phyloP scores from a whole-genome alignment of 345 rosid genomes.

The Hibiscus syriacus region DNA sequence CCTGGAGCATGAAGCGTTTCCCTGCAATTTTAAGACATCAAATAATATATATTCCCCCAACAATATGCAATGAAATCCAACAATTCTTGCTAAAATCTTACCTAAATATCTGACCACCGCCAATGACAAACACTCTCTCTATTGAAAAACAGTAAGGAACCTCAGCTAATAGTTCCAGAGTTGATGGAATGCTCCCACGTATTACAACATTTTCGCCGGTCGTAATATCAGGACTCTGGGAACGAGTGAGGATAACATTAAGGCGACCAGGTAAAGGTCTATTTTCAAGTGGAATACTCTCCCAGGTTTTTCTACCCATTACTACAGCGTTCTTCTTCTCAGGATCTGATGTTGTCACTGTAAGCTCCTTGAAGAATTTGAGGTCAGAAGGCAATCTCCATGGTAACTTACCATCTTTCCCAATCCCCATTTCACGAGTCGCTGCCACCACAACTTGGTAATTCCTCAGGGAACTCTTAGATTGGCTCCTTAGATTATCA shows the following conservation, averaged over 20 bases:
- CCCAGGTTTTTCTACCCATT: conserved; percentile 89
- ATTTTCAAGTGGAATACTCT: conserved; percentile 47
- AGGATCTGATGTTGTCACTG: conserved; percentile 38
- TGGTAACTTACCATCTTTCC: conserved; percentile 16
- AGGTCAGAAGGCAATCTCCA: conserved; percentile 66
- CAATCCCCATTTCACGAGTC: conserved; percentile 73
- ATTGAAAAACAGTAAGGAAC: not conserved
- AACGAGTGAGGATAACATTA: conserved; percentile 60
- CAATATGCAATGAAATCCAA: not conserved
- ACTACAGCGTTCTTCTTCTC: conserved; percentile 51
- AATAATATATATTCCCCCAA: not conserved
- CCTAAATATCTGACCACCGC: conserved; percentile 78
- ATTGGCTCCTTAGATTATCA: not conserved
- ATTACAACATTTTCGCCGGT: conserved; percentile 49
- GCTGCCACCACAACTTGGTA: conserved; percentile 83
- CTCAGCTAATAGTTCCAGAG: conserved; percentile 51
- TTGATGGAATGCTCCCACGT: conserved; percentile 46
- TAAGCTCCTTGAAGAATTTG: conserved; percentile 51
- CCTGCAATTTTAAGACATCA: conserved; percentile 25
- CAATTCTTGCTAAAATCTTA: conserved; percentile 5
- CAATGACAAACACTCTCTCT: conserved; percentile 69
- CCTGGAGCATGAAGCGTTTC: conserved; percentile 45
- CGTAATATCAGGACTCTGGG: conserved; percentile 28
- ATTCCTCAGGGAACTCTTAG: conserved; percentile 14
- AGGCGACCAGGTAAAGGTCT: conserved; percentile 74